Evolutionary conservation across 306 rosid genomes (phyloP).

Genomic region (Rosa multiflora): DNA sequence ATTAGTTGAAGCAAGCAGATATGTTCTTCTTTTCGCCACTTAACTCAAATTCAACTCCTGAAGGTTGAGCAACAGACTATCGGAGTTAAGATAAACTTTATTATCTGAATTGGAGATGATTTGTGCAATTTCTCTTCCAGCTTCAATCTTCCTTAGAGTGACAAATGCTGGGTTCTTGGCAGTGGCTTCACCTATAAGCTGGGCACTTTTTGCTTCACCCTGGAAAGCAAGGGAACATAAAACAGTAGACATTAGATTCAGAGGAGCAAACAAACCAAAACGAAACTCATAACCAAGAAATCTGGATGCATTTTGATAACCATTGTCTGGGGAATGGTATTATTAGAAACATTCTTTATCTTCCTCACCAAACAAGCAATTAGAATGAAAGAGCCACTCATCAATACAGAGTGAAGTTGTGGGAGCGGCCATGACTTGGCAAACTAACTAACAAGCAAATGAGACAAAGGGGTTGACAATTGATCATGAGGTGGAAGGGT

Average conservation of each 20-base stretch:
- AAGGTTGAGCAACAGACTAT: constrained; percentile 72
- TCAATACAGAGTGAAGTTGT: neutral
- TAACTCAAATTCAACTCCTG: constrained; percentile 50
- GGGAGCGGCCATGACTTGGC: neutral
- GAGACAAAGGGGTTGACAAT: neutral
- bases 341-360: neutral
- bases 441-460: neutral
- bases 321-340: neutral
- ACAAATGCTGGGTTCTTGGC: constrained; percentile 84
- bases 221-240: constrained; percentile 28
- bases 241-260: constrained; percentile 2
- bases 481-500: neutral
- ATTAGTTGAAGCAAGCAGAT: neutral
- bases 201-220: constrained; percentile 91
- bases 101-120: constrained; percentile 61
- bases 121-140: constrained; percentile 79
- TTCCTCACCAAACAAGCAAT: neutral
- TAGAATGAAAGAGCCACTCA: neutral
- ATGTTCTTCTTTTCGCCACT: constrained; percentile 29
- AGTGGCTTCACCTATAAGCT: constrained; percentile 77
- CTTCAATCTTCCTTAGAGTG: constrained; percentile 85
- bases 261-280: neutral
- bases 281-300: neutral
- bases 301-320: neutral
- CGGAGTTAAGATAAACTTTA: constrained; percentile 62